Base-by-base conservation (phyloP, 306 rosid genomes). In the Mucuna pruriens region DNA sequence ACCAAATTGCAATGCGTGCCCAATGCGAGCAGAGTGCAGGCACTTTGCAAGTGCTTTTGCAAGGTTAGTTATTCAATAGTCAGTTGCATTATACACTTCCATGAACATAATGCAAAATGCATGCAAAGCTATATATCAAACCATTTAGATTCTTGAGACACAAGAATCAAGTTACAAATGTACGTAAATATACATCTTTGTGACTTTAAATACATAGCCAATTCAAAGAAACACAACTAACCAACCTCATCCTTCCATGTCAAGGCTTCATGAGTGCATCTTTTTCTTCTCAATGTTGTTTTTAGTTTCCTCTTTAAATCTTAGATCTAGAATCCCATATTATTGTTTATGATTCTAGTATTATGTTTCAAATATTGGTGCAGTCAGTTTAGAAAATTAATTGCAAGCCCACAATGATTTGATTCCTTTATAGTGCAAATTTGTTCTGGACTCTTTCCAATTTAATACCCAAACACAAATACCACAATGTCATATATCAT, bases 21-120 rank as follows among this genome's bases (percentile, higher is more conserved):
- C 99, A 44, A 87, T 95, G 99, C 89, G 98, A 86, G 99, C 96
- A 82, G 99, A 95, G 63, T 95, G 99, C 88, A 91, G 97, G 75
- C 98, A 95, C 86, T 95, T 95, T 29, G 99, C 98, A 74, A 95
- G 99, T 80, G 99, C 99, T 82, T 95, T 95, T 83, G 99, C 98
- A 84, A 95, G 99, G 99, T 95, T 80, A 63, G 89, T 60, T 48
- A 77, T 52, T 83, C 66, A 26, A 70, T 62, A 22, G 69, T 81
- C 54, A 61, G 25, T 25, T 77, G 64, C 60, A 51, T 81, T 75
- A 76, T 51, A 71, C 61, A 23, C 51, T 67, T 19, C 60, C 74
- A 74, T 74, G 71, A 75, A 64, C 68, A 71, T 54, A 9, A 16
- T 75, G 42, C 39, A 45, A 71, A 55, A 63, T 29, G 40, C 85